Conservation (phyloP, 2,329 filamentous ascomycete genomes). For the Phialophora chinensis region DNA sequence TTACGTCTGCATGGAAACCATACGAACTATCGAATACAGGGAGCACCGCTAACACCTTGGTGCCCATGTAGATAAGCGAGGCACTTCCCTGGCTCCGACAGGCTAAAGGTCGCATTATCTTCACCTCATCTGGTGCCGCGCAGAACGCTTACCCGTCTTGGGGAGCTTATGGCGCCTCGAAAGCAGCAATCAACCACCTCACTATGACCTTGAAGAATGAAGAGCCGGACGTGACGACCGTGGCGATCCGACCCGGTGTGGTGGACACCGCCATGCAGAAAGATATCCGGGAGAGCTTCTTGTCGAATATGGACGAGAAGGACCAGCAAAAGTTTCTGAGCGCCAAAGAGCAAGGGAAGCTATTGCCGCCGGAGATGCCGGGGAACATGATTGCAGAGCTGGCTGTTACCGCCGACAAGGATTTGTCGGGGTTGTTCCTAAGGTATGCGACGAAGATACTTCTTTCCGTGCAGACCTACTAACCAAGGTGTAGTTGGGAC, state of each 20-base stretch:
- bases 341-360: constrained; percentile 70
- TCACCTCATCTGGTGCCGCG: constrained; percentile 81
- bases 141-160: constrained; percentile 70
- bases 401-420: constrained; percentile 66
- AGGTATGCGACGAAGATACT: constrained; percentile 23
- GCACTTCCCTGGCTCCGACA: constrained; percentile 72
- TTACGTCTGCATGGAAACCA: background rate
- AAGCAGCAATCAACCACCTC: constrained; percentile 83
- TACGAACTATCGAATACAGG: background rate
- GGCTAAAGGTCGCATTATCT: constrained; percentile 72
- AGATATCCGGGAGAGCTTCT: constrained; percentile 76
- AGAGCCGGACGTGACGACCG: constrained; percentile 74
- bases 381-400: constrained; percentile 85
- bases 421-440: constrained; percentile 77
- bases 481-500: constrained; percentile 36
- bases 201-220: constrained; percentile 74
- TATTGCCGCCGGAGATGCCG: constrained; percentile 82
- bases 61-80: constrained; percentile 65
- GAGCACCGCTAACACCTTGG: background rate
- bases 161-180: constrained; percentile 81
- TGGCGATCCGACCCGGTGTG: constrained; percentile 78
- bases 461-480: background rate
- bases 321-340: constrained; percentile 70
- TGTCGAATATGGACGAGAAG: constrained; percentile 62
- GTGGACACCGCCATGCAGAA: constrained; percentile 91